Conservation (phyloP, 257 asterid genomes). For the Solanum corneliomulleri region DNA sequence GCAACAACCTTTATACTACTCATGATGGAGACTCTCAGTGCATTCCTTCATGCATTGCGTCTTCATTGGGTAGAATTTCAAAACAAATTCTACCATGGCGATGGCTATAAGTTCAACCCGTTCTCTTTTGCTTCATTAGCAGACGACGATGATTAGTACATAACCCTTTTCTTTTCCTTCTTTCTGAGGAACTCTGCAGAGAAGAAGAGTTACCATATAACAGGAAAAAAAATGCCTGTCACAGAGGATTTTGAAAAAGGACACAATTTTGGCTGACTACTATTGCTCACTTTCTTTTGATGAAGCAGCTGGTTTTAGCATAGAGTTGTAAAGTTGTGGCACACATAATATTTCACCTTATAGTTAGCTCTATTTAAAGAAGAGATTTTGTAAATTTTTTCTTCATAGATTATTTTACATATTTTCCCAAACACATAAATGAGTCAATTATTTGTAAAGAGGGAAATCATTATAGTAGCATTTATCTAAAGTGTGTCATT, state of each 20-base stretch:
- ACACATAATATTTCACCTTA: conserved; percentile 9
- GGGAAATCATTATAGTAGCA: conserved; percentile 14
- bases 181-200: conserved; percentile 13
- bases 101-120: conserved; percentile 82
- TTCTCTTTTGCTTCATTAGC: conserved; percentile 60
- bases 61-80: conserved; percentile 98
- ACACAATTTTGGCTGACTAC: conserved; percentile 6
- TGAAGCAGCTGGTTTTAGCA: conserved; percentile 10
- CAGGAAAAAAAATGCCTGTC: not conserved
- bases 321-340: conserved; percentile 18
- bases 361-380: conserved; percentile 1
- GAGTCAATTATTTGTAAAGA: conserved; percentile 19
- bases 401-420: not conserved
- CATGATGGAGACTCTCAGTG: conserved; percentile 94
- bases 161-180: not conserved
- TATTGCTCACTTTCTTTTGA: conserved; percentile 1
- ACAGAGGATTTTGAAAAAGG: not conserved
- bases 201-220: conserved; percentile 8
- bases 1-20: conserved; percentile 82
- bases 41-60: conserved; percentile 88
- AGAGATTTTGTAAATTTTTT: conserved; percentile 19
- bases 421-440: not conserved
- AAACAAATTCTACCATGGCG: conserved; percentile 75
- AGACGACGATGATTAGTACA: conserved; percentile 40
- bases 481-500: conserved; percentile 4